Base-by-base conservation (phyloP, 768 basidiomycete genomes). In the Trametes elegans region DNA sequence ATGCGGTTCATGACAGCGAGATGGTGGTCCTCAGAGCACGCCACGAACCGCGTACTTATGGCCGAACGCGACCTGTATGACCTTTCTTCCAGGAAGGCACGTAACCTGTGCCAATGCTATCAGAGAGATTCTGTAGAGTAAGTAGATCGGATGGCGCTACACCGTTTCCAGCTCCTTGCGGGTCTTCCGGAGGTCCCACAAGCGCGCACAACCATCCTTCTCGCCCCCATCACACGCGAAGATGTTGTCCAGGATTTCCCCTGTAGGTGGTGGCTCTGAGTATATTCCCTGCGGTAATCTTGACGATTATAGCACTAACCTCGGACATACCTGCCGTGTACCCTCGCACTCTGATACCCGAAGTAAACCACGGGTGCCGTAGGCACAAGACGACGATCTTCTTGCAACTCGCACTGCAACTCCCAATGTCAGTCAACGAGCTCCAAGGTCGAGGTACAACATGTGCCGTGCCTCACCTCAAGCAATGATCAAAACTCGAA, bases 381-480 rank as follows among this genome's bases (percentile, higher is more conserved):
- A 13, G 75, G 72, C 10, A 73, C 70, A 31, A 68, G 52, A 16
- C 80, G 72, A 56, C 73, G 70, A 57, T 81, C 80, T n/a, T n/a
- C n/a, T 19, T 73, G 78, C n/a, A 80, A 48, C 60, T 82, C 80
- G 48, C 77, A 79, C 55, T 81, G 80, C 26, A 73, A 69, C 58
- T 82, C 80, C 19, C 77, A 68, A 60, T 81, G 77, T 6, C n/a
- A n/a, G n/a, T n/a, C n/a, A n/a, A 73, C 73, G 43, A 80, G 70
- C 80, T 81, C n/a, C n/a, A 40, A 9, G 28, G 19, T 7, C 3
- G 10, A n/a, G 39, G 23, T 11, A 40, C 24, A 10, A 38, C 32
- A 11, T 23, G 3, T 28, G 24, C 13, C 5, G 28, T 9, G 14
- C 4, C 34, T 39, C 58, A 79, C 78, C 73, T 81, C 78, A 10